Conservation (phyloP, 1,284 basidiomycete genomes). For the Phellopilus nigrolimitatus region DNA sequence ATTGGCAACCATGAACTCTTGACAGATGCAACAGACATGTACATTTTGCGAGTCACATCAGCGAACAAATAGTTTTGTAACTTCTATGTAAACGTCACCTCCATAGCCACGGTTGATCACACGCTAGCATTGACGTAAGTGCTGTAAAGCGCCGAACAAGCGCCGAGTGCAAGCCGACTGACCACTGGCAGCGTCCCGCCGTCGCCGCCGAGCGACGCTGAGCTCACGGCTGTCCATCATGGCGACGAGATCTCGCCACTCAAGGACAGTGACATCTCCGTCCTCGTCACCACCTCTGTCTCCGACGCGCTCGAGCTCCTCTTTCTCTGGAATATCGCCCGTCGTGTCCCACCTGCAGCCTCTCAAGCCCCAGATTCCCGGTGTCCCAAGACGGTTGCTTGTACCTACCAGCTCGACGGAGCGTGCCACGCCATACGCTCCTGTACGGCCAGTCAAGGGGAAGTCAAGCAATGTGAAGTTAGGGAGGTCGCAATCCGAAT, state of each 20-base stretch:
- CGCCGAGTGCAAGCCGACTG: no score
- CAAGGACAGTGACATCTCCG: neutral
- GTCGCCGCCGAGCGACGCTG: neutral
- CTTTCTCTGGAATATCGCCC: constrained; percentile 6
- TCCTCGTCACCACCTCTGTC: constrained; percentile 12
- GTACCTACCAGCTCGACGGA: constrained; percentile 10
- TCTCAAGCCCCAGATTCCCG: constrained; percentile 16
- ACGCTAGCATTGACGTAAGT: no score
- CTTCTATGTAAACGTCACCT: no score
- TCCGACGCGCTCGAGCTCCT: constrained; percentile 10
- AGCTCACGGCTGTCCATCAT: neutral
- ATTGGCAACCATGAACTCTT: no score
- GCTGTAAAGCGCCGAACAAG: no score
- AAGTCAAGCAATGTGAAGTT: constrained; percentile 10
- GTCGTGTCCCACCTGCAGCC: constrained; percentile 1
- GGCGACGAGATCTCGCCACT: constrained; percentile 5
- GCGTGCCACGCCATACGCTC: neutral
- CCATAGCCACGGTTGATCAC: no score
- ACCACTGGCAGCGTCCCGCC: no score
- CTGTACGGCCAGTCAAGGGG: constrained; percentile 6
- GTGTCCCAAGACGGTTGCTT: constrained; percentile 14
- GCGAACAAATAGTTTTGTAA: no score
- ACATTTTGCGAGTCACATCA: no score
- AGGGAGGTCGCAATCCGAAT: constrained; percentile 11
- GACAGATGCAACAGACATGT: no score